Conservation (phyloP, 2,329 filamentous ascomycete species). For the Niveomyces coronatus region DNA sequence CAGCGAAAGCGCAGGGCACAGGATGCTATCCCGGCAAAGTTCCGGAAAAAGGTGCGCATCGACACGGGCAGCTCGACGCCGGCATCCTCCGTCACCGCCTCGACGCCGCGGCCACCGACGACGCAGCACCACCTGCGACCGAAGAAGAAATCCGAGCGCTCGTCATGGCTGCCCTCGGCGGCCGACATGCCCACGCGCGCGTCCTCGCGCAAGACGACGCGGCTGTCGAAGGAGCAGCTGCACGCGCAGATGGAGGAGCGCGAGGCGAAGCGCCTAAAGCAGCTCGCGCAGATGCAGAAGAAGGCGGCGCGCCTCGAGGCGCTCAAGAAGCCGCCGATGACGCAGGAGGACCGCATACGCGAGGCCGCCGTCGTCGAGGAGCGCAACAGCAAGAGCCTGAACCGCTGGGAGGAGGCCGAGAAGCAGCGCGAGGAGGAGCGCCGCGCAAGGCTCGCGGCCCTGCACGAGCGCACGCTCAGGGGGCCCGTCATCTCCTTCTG, state of each 20-base stretch:
- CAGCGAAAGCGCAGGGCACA: conserved; percentile 74
- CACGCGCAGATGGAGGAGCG: conserved; percentile 66
- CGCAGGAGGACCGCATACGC: conserved; percentile 73
- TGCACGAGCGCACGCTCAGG: conserved; percentile 77
- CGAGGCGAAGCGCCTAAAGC: conserved; percentile 59
- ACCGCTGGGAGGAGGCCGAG: conserved; percentile 89
- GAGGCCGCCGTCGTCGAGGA: conserved; percentile 78
- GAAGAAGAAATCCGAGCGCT: conserved; percentile 51
- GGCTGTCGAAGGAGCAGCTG: conserved; percentile 49
- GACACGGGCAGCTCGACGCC: conserved; percentile 30
- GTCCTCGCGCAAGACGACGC: conserved; percentile 47
- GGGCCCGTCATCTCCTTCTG: conserved; percentile 87
- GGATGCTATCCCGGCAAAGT: conserved; percentile 59
- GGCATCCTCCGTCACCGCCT: conserved; percentile 22
- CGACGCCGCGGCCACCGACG: conserved; percentile 23
- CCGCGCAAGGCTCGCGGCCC: conserved; percentile 69
- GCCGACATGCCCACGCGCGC: conserved; percentile 48
- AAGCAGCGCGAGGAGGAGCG: conserved; percentile 79
- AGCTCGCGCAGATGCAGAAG: conserved; percentile 56
- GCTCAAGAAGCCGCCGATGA: conserved; percentile 69
- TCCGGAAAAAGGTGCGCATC: conserved; percentile 69
- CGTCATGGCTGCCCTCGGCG: conserved; percentile 46
- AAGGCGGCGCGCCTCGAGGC: conserved; percentile 62
- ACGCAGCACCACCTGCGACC: conserved; percentile 33
- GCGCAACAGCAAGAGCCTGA: conserved; percentile 80